Evolutionary conservation across 2,329 filamentous ascomycete species (phyloP), one percentile per base, ranked within the genome.

Genomic region (Fusarium sp.): DNA sequence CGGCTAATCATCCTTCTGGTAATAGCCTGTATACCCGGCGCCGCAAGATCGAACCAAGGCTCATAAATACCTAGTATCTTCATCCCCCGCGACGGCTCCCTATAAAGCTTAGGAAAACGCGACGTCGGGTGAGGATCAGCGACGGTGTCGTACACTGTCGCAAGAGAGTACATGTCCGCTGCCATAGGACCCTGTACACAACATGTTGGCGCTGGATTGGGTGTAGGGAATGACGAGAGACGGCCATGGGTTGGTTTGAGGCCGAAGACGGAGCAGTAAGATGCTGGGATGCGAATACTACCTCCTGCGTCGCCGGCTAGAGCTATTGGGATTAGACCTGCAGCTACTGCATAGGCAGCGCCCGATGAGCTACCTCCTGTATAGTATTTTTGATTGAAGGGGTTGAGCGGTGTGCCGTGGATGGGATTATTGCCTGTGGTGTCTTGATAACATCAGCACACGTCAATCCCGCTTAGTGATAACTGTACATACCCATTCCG

Each of bases 331-430:
- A 93, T 84, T 4, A 94, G 82, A 0, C 92, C 92, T 7, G 88
- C 81, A 2, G 85, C 84, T n/a, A 93, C 89, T 16, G 88, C 89
- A 73, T 92, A 93, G 0, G 84, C 92, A 7, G 88, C 89, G 3
- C 92, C 92, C 2, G 91, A 91, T 0, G 91, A 93, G 12, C 89
- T 92, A 13, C 92, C 92, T 45, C 92, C 92, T 4, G 89, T 88
- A 79, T 95, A 96, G 80, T 93, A 95, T 2, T 82, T 76, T 1
- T 81, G 77, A 75, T 94, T 93, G 78, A 92, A 89, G 0, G 93
- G 93, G 74, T 95, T 95, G n/a, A 85, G 83, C 0, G 93, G 92
- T 0, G 93, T 94, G 48, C 91, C 91, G 69, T 87, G 86, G 56
- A 85, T 87, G 3, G 89, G 88, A 71, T 94, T 94, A 79, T 92